Percentiles rank a stretch among this genome's conserved stretches.
These are phyloP conservation scores for Monilinia fructigena DNA, from an alignment of 2,329 filamentous ascomycete genomes.

Conservation along the genomic window DNA sequence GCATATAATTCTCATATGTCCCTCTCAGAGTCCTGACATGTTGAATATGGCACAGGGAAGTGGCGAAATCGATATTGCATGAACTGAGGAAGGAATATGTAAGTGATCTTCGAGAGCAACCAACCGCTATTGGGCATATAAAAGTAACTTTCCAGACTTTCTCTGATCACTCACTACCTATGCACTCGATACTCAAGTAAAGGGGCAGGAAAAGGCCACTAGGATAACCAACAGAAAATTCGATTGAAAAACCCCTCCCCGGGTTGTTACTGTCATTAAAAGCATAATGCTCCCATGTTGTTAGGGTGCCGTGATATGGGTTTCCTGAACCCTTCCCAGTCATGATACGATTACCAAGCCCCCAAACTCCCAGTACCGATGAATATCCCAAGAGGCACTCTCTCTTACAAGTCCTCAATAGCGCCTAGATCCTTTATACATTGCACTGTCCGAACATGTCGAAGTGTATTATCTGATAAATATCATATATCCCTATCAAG, in stretches of 20 bases:
- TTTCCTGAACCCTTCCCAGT: neutral
- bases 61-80: neutral
- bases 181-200: neutral
- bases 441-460: neutral
- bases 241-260: neutral
- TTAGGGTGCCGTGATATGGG: neutral
- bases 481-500: conserved; percentile 39
- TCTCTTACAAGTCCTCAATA: neutral
- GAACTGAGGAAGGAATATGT: conserved; percentile 3
- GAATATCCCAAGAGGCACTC: conserved; percentile 3
- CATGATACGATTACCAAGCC: neutral
- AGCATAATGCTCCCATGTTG: neutral
- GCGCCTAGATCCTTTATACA: conserved; percentile 7
- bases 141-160: neutral
- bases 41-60: neutral
- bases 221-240: no score
- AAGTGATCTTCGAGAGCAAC: neutral
- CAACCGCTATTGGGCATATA: neutral
- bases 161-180: neutral
- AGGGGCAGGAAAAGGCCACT: no score
- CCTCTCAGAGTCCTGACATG: neutral
- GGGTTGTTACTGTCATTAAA: neutral
- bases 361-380: neutral
- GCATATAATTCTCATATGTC: neutral
- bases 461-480: neutral